A percentile compares a stretch with the other conserved stretches of the same genome.
Conservation (phyloP, 805 yeast species). For the Yamadazyma insecticola region DNA sequence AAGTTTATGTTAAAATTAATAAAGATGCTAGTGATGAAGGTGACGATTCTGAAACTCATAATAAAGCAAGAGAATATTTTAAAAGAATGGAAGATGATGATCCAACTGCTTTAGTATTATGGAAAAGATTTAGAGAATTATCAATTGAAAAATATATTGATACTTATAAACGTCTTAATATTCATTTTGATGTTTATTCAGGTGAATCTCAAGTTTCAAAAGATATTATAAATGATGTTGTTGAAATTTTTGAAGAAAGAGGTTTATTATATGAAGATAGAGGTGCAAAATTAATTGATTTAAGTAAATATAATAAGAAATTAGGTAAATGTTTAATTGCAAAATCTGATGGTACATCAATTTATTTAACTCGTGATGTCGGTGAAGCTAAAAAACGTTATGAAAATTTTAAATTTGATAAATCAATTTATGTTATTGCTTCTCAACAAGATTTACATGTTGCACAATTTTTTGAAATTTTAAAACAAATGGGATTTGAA, state of each 20-base stretch:
- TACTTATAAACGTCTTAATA: constrained; percentile 90
- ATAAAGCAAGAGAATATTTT: constrained; percentile 83
- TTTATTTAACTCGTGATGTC: constrained; percentile 92
- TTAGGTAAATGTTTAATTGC: constrained; percentile 89
- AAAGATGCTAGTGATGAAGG: constrained; percentile 65
- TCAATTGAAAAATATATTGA: constrained; percentile 81
- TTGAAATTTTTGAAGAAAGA: constrained; percentile 57
- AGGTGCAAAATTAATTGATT: constrained; percentile 87
- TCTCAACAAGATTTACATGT: constrained; percentile 92
- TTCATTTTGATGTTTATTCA: constrained; percentile 80
- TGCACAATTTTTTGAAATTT: constrained; percentile 90
- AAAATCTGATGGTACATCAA: constrained; percentile 92
- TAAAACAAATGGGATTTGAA: constrained; percentile 82
- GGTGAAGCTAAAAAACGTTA: constrained; percentile 95
- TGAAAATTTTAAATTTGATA: constrained; percentile 79
- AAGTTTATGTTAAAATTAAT: constrained; percentile 87
- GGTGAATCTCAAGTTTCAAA: constrained; percentile 94
- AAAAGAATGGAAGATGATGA: constrained; percentile 93
- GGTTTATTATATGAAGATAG: constrained; percentile 77
- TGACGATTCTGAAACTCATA: constrained; percentile 59
- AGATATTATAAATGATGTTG: constrained; percentile 63
- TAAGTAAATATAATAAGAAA: constrained; percentile 81
- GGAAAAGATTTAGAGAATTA: constrained; percentile 88
- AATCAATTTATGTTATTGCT: constrained; percentile 95
- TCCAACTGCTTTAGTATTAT: constrained; percentile 64